Percentiles rank a stretch among this genome's conserved stretches.
Evolutionary conservation across 2,329 filamentous ascomycete genomes (phyloP).

Genomic region (Monilinia fructicola): DNA sequence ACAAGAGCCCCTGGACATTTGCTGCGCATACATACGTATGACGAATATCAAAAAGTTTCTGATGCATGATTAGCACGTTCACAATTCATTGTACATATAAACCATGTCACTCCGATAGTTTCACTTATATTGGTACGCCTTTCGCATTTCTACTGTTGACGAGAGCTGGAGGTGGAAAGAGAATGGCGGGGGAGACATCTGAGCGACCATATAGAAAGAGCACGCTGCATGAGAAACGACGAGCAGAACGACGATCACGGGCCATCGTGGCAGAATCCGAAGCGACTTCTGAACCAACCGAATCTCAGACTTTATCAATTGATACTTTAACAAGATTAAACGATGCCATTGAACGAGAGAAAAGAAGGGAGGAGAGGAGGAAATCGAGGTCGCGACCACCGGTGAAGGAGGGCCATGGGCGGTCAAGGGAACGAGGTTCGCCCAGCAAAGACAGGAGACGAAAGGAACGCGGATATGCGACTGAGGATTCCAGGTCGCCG

Average conservation of each 20-base stretch:
- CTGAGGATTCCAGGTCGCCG: slow-evolving; percentile 11
- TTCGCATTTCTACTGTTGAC: background rate
- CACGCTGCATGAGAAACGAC: slow-evolving; percentile 21
- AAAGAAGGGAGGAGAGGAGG: slow-evolving; percentile 32
- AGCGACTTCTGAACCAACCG: slow-evolving; percentile 31
- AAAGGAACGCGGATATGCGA: slow-evolving; percentile 14
- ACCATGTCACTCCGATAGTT: slow-evolving; percentile 6
- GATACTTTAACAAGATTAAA: slow-evolving; percentile 40
- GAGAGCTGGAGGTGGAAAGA: slow-evolving; percentile 16
- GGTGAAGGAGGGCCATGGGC: slow-evolving; percentile 69
- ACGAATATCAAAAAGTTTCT: slow-evolving; percentile 3
- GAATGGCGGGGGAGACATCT: slow-evolving; percentile 23
- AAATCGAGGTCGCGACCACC: slow-evolving; percentile 51
- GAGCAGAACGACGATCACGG: slow-evolving; percentile 25
- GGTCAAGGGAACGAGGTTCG: slow-evolving; percentile 55
- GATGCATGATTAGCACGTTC: slow-evolving; percentile 3
- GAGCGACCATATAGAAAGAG: slow-evolving; percentile 18
- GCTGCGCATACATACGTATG: background rate
- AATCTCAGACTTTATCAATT: slow-evolving; percentile 37
- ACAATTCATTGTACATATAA: slow-evolving; percentile 17
- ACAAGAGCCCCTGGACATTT: slow-evolving; percentile 9
- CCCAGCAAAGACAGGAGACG: slow-evolving; percentile 17
- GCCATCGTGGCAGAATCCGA: slow-evolving; percentile 31
- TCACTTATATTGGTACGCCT: background rate
- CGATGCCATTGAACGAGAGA: slow-evolving; percentile 34